Base-by-base conservation (phyloP, 345 rosid species). In the Populus alba region DNA sequence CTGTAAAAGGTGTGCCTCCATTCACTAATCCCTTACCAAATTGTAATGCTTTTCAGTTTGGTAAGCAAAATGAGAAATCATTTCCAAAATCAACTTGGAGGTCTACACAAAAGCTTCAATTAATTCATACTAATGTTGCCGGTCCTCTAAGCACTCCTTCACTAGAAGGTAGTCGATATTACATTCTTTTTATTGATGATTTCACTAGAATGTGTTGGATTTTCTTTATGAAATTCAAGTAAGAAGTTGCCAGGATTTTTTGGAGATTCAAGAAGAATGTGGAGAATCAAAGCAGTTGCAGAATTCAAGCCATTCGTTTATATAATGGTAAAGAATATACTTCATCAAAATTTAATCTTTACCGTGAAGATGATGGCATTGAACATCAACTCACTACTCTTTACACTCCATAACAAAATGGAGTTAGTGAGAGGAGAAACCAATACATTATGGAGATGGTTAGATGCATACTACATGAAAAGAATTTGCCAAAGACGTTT, bases 121-220 rank as follows among this genome's bases (percentile, higher is more conserved):
- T 80, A 0, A 15, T 80, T 3, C 78, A 75, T 16, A 74, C 65
- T 0, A 22, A 75, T 47, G 12, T 68, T 1, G 31, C 1, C 0
- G 38, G 37, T 0, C 81, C 66, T 22, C n/a, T 27, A 12, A 62
- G 37, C 22, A 18, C 63, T 1, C 72, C 53, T 2, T 63, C 51
- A 6, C 23, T 62, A 1, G 22, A 63, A 20, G 37, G 23, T 1
- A 78, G 20, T 1, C 1, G 0, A 2, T 77, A 77, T 12, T 70
- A n/a, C n/a, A 15, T 71, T 1, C 0, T 41, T 11, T 77, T 77
- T 13, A 70, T 77, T 16, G 69, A 70, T 70, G 80, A 70, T 29
- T 77, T 27, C 1, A 61, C 33, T 0, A 16, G 61, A 1, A 70
- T 77, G 22, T 68, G 37, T 0, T 68, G 5, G 17, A 12, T 45